Base-by-base conservation (phyloP, 2,329 filamentous ascomycete genomes). In the Monosporascus sp. region DNA sequence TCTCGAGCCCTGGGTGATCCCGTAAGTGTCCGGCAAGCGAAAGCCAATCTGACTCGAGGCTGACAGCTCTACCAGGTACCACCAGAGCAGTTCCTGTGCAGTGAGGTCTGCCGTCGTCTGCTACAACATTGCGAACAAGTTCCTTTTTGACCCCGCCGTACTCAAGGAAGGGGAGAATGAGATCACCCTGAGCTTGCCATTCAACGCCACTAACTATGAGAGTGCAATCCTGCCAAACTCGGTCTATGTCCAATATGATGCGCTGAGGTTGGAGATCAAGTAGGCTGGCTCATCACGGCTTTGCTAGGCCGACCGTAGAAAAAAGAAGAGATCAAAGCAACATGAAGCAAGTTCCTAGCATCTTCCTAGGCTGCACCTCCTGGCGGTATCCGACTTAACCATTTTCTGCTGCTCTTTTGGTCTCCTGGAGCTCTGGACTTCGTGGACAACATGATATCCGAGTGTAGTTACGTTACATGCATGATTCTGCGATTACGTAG, bases 171-270 rank as follows among this genome's bases (percentile, higher is more conserved):
- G 80, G 0, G 70, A 72, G 53, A 87, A 86, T 56, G 71, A 75
- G 59, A 68, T 87, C 35, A 70, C 83, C 0, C 64, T 87, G 45
- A 81, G 80, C 57, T 60, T 87, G 54, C 84, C 84, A 11, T 78
- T 73, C 47, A 81, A 84, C 48, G 82, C 76, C 1, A 85, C 79
- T 4, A 74, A 84, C 58, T 77, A 78, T 17, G 81, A 86, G 68
- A 77, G 76, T 31, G 82, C 84, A 0, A 49, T 85, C 8, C 58
- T 86, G 52, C 75, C 82, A 0, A 68, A 69, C 44, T 76, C 74
- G 1, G 72, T 83, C 0, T 87, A 87, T 65, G 77, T 87, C 6
- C 82, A 87, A 70, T 87, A 87, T 58, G 84, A 87, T 68, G 83
- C 84, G 2, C 60, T 87, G 63, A 72, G 83, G 49, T 60, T 87